These are phyloP conservation scores for Dryas octopetala DNA, from an alignment of 306 rosid species.

Conservation along the genomic window DNA sequence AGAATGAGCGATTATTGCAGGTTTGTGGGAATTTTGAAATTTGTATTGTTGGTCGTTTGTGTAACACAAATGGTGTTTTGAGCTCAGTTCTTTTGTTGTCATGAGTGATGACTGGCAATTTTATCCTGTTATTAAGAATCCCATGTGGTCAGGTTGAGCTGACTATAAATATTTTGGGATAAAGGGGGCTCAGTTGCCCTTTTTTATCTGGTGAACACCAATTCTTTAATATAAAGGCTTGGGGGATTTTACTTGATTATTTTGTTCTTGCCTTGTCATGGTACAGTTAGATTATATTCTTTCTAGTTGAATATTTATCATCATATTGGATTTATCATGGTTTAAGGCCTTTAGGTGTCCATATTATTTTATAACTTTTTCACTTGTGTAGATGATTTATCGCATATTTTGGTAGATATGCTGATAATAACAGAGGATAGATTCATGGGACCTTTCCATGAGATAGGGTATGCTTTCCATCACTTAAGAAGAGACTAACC, in stretches of 20 bases:
- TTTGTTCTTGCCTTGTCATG: not conserved
- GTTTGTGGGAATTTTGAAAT: slow-evolving; percentile 38
- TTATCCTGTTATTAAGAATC: not conserved
- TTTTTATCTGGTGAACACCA: not conserved
- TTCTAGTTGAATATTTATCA: not conserved
- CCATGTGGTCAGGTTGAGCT: not conserved
- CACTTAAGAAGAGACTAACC: not conserved
- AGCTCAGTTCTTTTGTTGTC: not conserved
- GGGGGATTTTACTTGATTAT: not conserved
- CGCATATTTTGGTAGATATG: not conserved
- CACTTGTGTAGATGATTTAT: not conserved
- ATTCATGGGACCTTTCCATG: not conserved
- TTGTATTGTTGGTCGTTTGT: not conserved
- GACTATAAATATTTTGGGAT: not conserved
- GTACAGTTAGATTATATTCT: not conserved
- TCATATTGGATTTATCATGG: not conserved
- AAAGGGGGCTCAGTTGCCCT: not conserved
- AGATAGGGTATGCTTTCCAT: not conserved
- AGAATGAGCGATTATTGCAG: slow-evolving; percentile 82
- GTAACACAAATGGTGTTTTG: not conserved
- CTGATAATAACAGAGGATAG: not conserved
- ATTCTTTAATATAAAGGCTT: not conserved
- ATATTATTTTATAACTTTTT: not conserved
- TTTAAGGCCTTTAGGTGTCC: not conserved
- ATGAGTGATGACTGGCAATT: not conserved